Percentiles rank a stretch among this genome's conserved stretches.
These are phyloP conservation scores for Podaxis sp. DNA, from an alignment of 768 basidiomycete genomes.

Conservation along the genomic window DNA sequence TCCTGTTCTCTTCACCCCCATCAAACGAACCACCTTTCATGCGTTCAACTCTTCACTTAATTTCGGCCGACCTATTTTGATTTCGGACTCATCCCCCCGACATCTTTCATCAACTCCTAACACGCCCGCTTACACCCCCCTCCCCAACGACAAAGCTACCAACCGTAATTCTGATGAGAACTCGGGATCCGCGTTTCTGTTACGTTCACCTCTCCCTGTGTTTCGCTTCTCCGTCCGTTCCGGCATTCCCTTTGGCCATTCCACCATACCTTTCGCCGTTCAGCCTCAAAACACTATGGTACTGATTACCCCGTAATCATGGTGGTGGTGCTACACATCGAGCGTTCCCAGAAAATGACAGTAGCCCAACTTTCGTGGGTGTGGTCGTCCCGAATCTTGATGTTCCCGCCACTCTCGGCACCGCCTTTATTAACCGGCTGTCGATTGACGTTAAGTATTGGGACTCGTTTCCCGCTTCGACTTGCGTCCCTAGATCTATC, in stretches of 20 bases:
- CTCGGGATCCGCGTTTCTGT: too few relatives aligned
- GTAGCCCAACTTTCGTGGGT: too few relatives aligned
- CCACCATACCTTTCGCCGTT: too few relatives aligned
- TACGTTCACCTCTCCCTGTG: too few relatives aligned
- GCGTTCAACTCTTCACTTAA: neutral
- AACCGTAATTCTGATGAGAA: too few relatives aligned
- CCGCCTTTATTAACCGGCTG: neutral
- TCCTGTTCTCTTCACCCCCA: neutral
- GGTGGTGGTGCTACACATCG: too few relatives aligned
- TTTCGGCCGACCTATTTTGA: neutral
- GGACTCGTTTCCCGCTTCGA: neutral
- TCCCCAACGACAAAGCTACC: neutral
- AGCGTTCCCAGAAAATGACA: too few relatives aligned
- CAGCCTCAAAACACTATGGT: too few relatives aligned
- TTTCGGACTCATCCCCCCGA: neutral
- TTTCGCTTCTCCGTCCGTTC: too few relatives aligned
- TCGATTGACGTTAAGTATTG: neutral
- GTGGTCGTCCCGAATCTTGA: neutral
- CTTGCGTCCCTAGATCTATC: neutral
- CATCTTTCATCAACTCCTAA: neutral
- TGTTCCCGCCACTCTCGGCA: neutral
- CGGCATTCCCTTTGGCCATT: too few relatives aligned
- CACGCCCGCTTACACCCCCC: neutral
- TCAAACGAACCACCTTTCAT: neutral
- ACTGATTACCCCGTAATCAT: too few relatives aligned